A percentile compares a stretch with the other conserved stretches of the same genome.
Conservation (phyloP, 176 grass and related monocot species). For the Chrysopogon serrulatus region DNA sequence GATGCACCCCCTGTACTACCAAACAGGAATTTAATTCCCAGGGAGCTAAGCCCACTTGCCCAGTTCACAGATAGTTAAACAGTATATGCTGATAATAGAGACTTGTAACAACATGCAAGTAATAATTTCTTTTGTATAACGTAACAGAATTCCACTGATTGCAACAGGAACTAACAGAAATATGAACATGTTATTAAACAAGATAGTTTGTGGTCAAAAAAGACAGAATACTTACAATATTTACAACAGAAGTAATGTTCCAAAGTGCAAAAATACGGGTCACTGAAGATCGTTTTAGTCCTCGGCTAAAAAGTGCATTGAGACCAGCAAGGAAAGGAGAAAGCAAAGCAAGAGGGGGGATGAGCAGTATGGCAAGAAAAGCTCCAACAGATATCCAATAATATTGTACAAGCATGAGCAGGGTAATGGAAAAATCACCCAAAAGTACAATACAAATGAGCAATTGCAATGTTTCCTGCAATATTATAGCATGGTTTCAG, state of each 20-base stretch:
- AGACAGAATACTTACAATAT: constrained; percentile 68
- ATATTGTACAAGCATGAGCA: constrained; percentile 89
- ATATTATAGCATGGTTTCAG: constrained; percentile 39
- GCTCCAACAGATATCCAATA: constrained; percentile 97
- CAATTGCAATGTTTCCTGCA: constrained; percentile 86
- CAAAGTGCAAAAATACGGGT: constrained; percentile 92
- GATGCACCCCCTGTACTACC: neutral
- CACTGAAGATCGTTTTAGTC: constrained; percentile 87
- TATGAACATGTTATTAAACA: neutral
- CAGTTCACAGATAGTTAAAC: neutral
- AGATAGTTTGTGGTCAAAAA: neutral
- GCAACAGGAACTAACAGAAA: neutral
- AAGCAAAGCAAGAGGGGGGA: constrained; percentile 80
- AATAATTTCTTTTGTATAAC: neutral
- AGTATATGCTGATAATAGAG: neutral
- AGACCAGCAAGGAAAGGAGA: constrained; percentile 97
- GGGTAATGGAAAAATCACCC: constrained; percentile 83
- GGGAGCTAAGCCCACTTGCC: neutral
- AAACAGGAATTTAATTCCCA: neutral
- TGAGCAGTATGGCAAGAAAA: constrained; percentile 81
- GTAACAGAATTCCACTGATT: neutral
- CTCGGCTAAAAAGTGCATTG: constrained; percentile 94
- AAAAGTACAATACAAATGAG: constrained; percentile 83
- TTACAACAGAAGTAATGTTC: constrained; percentile 85
- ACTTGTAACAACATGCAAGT: constrained; percentile 4